Evolutionary conservation across 1,284 basidiomycete genomes (phyloP).

Genomic region (Sporisorium iseilematis-ciliati): DNA sequence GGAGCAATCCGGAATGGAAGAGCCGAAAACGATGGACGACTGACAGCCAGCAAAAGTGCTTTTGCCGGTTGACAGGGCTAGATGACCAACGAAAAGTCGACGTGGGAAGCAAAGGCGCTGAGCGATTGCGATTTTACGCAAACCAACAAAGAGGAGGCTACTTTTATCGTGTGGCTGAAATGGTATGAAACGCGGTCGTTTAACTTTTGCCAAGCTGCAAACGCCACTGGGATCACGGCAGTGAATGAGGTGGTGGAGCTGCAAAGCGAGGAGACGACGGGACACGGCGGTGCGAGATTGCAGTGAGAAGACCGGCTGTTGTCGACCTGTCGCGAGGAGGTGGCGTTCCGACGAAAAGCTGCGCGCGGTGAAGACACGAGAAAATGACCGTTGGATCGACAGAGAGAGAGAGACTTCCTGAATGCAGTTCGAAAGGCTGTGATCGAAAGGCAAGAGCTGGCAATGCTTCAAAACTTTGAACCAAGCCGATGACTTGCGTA

Average conservation of each 20-base stretch:
- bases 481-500: background rate
- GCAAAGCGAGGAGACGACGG: too few species aligned
- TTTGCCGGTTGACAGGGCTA: background rate
- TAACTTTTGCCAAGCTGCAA: background rate
- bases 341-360: too few species aligned
- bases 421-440: too few species aligned
- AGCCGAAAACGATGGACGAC: background rate
- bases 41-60: background rate
- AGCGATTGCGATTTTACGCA: conserved; percentile 1
- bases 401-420: too few species aligned
- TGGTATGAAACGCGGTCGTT: conserved; percentile 3
- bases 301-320: too few species aligned
- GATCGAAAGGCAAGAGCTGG: too few species aligned
- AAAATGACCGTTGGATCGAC: too few species aligned
- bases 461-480: too few species aligned
- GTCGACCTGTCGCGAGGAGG: too few species aligned
- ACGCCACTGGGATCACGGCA: background rate
- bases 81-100: background rate
- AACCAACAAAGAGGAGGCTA: too few species aligned
- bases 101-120: background rate
- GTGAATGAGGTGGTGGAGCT: background rate
- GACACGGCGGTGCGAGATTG: too few species aligned
- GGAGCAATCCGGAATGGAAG: conserved; percentile 3
- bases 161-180: background rate
- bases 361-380: too few species aligned